Percentiles rank a stretch among this genome's conserved stretches.
Evolutionary conservation across 345 rosid genomes (phyloP).

Genomic region (Geranium rotundifolium): DNA sequence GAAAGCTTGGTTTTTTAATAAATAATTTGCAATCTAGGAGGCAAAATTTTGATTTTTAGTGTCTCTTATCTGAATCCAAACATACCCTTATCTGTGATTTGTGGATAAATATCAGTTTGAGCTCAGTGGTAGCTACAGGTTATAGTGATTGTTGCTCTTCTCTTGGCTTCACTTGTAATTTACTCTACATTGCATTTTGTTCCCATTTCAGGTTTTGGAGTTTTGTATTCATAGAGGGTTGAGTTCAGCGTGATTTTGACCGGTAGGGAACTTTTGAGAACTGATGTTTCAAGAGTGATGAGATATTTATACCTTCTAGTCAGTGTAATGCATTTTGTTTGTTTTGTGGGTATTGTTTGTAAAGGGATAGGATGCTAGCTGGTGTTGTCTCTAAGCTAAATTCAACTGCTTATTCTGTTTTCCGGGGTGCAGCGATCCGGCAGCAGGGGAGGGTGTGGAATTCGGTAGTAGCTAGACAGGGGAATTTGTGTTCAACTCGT

Average conservation of each 20-base stretch:
- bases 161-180: neutral
- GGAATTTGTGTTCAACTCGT: slow-evolving; percentile 14
- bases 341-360: slow-evolving; percentile 6
- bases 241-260: neutral
- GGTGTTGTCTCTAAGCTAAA: slow-evolving; percentile 39
- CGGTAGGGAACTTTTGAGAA: neutral
- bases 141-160: no score
- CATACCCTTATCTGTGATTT: neutral
- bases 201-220: slow-evolving; percentile 11
- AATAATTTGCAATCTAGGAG: neutral
- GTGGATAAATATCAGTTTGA: neutral
- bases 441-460: slow-evolving; percentile 8
- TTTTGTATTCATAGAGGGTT: no score
- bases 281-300: slow-evolving; percentile 13
- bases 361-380: slow-evolving; percentile 44
- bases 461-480: slow-evolving; percentile 1
- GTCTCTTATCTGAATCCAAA: neutral
- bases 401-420: slow-evolving; percentile 30
- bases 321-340: slow-evolving; percentile 3
- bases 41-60: neutral
- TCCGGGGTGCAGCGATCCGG: slow-evolving; percentile 19
- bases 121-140: neutral
- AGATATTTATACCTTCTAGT: slow-evolving; percentile 3
- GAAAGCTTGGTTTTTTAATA: neutral
- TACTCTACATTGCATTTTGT: neutral